A percentile compares a stretch with the other conserved stretches of the same genome.
phyloP scores from a whole-genome alignment of 352 stramenopile species.

The Thraustochytrium striatum region DNA sequence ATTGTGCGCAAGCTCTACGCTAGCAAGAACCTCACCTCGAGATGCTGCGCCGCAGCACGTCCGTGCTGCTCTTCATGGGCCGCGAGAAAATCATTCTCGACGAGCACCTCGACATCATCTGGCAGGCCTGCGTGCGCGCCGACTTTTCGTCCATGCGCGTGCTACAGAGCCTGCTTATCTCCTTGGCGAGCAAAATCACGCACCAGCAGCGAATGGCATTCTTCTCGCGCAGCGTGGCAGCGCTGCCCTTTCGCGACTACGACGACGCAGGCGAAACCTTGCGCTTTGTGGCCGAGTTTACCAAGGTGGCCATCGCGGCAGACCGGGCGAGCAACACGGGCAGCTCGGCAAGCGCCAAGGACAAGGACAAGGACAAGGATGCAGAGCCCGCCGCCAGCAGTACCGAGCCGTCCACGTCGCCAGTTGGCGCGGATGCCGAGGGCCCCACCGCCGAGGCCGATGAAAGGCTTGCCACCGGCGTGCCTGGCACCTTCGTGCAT shows the following conservation, averaged over 20 bases:
- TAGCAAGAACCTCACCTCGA: conserved; percentile 37
- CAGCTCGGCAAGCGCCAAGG: no score
- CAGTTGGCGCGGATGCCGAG: not conserved
- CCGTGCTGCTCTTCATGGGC: conserved; percentile 23
- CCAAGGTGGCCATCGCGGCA: conserved; percentile 2
- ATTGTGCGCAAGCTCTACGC: conserved; percentile 31
- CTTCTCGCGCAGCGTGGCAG: conserved; percentile 8
- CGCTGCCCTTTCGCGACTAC: conserved; percentile 18
- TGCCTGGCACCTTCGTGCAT: not conserved
- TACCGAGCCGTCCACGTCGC: not conserved
- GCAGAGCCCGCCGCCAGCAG: not conserved
- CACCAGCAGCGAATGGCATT: conserved; percentile 30
- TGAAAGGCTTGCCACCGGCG: no score
- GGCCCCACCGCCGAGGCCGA: no score
- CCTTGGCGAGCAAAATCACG: not conserved
- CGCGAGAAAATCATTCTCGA: not conserved
- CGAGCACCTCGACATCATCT: conserved; percentile 1
- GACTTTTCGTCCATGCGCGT: conserved; percentile 26
- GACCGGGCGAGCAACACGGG: not conserved
- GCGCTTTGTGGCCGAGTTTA: conserved; percentile 33
- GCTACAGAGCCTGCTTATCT: conserved; percentile 35
- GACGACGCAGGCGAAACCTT: conserved; percentile 15
- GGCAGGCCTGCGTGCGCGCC: not conserved
- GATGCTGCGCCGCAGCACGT: conserved; percentile 23
- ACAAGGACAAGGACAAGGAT: no score